Evolutionary conservation across 306 rosid species (phyloP), one percentile per base, ranked within the genome.

Genomic region (Crotalaria pallida): DNA sequence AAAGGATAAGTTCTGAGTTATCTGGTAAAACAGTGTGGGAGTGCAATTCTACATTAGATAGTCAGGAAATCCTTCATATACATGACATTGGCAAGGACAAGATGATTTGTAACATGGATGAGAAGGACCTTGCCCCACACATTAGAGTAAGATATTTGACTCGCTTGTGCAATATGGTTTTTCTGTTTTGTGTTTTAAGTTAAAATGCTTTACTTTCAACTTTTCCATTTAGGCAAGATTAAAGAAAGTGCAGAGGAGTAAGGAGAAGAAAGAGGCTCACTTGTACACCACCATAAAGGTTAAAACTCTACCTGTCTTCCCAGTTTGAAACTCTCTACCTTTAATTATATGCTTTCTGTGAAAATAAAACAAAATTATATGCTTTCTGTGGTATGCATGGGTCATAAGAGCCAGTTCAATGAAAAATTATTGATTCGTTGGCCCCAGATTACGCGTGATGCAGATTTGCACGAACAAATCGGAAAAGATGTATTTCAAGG

Each of bases 111-210:
- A n/a, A n/a, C n/a, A n/a, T n/a, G n/a, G n/a, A n/a, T n/a, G n/a
- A n/a, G n/a, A 84, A 86, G 74, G 96, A 92, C 87, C 88, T 92
- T 63, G 96, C 98, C 1, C 89, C 86, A 72, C 98, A 92, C 73
- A 80, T 89, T 43, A 87, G 87, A 87, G 98, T 92, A 89, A 79
- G 62, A 62, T 51, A 38, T 70, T 51, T 56, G 62, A 43, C 27
- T 43, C 26, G n/a, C 59, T 41, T 49, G 34, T 66, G 65, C 71
- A 47, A 12, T 31, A 8, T 44, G 67, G 6, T 50, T 24, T 71
- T 49, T 51, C 2, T 60, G 36, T 60, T 19, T 13, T 53, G 60
- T 53, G 53, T 56, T 44, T 22, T 60, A 17, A 63, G 11, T 53
- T 9, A 52, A 41, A 36, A 52, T 65, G 34, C 36, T 49, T 58